Evolutionary conservation across 208 protist genomes (phyloP), one percentile per base, ranked within the genome.

Genomic region (Leishmania tarentolae): DNA sequence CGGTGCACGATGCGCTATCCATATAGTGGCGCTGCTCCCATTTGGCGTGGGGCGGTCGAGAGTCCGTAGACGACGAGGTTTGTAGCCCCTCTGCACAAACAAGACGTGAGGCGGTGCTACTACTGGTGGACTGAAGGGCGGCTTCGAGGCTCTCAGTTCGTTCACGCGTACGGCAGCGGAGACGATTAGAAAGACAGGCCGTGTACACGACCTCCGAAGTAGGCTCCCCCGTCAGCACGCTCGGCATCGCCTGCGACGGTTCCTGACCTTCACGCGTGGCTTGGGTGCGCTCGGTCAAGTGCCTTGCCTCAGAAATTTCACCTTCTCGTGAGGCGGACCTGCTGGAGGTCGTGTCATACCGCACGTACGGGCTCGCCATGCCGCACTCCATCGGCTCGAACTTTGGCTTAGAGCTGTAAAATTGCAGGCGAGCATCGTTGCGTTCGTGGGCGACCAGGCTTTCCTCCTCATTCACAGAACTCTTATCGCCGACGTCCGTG

Each of bases 321-420:
- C 71, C 15, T 17, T 75, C 71, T 3, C n/a, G 71, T 42, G 71
- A 59, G 42, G n/a, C 71, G 24, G 47, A 47, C 24, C 5, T 11
- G 47, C 42, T 59, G 24, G 28, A 75, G 46, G 2, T 37, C 47
- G 31, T 56, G n/a, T 31, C 59, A 9, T 42, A 31, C 71, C 11
- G 42, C 15, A 1, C 21, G 6, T 28, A 44, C 40, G 66, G 66
- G 13, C 6, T 63, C 17, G 80, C 37, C 80, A 59, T 76, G 3
- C 17, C 4, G 15, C 69, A 56, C 13, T 46, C 65, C 31, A 59
- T 46, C 31, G 73, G 65, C 4, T 59, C 0, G 15, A 56, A 40
- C 47, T 69, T 52, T 19, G 28, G n/a, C 13, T 75, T 69, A 1
- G 31, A 31, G 56, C 80, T 46, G 80, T 65, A 74, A 7, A 84